Percentiles rank a stretch among this genome's conserved stretches.
Evolutionary conservation across 176 grass and related monocot species (phyloP).

Genomic region (Aegilops sharonensis): DNA sequence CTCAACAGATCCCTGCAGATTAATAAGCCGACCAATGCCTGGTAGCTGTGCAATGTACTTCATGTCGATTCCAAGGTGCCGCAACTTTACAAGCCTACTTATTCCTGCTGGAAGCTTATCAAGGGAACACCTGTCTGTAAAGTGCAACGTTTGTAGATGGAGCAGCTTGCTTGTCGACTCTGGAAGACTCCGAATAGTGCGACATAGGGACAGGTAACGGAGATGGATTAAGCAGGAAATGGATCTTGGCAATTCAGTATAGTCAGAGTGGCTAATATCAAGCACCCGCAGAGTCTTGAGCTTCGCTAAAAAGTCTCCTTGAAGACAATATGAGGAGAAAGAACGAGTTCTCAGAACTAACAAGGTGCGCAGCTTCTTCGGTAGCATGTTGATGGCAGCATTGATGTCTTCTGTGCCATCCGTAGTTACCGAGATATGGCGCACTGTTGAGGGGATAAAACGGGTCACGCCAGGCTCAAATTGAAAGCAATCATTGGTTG

Average conservation of each 20-base stretch:
- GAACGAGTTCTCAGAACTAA: neutral
- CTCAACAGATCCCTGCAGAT: slow-evolving; percentile 26
- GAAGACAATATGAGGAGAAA: neutral
- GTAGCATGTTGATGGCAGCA: neutral
- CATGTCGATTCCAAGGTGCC: slow-evolving; percentile 19
- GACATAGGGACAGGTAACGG: neutral
- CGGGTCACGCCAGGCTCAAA: neutral
- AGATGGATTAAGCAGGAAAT: neutral
- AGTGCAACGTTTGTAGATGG: slow-evolving; percentile 12
- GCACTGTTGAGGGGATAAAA: neutral
- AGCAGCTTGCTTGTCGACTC: neutral
- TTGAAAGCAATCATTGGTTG: neutral
- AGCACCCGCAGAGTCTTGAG: neutral
- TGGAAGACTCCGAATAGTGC: neutral
- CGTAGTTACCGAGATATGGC: neutral
- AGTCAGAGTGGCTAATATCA: neutral
- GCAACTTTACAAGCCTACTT: slow-evolving; percentile 4
- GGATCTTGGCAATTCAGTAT: neutral
- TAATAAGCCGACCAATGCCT: neutral
- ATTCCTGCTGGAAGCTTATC: slow-evolving; percentile 12
- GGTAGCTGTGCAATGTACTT: slow-evolving; percentile 2
- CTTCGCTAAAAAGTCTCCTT: neutral
- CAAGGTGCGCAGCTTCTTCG: neutral
- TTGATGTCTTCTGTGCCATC: neutral
- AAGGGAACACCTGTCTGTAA: neutral